Evolutionary conservation across 140 eudicot genomes (phyloP), one percentile per base, ranked within the genome.

Genomic region (Senecio squalidus): DNA sequence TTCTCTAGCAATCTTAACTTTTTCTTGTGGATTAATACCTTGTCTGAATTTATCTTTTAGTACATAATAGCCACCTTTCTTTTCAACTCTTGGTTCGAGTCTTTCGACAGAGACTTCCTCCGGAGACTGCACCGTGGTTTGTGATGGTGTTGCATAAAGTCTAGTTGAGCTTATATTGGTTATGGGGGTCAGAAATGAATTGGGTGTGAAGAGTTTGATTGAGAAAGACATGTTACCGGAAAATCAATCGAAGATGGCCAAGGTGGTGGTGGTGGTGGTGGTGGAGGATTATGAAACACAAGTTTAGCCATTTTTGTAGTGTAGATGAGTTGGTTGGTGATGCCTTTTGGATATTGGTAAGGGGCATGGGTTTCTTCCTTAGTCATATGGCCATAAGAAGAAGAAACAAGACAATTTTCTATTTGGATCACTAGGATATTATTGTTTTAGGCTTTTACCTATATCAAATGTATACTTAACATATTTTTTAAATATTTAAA

Each of bases 1-100:
- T 52, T 91, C 98, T 55, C 62, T 74, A 59, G 70, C 92, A 62
- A 91, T 79, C 77, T 91, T 91, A 5, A 86, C 77, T 67, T 91
- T 91, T 62, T 91, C 98, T 55, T 76, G 84, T 39, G 98, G 98
- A 72, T 86, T 91, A 23, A 86, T 83, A 20, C 98, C 94, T 25
- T 77, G 72, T 55, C 98, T 73, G 66, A 81, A 91, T 75, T 91
- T 81, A 43, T 91, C 98, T 47, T 91, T 91, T 1, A 91, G 70
- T 16, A 91, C 79, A 70, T 71, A 91, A 46, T 33, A 91, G 26
- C 98, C 96, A 20, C 54, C 77, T 34, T 70, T 83, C 58, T 81
- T 69, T 58, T 91, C 98, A 58, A 91, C 98, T 63, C 95, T 86
- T 1, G 96, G 88, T 80, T 86, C 98, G 29, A 86, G 74, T 72